Base-by-base conservation (phyloP, 1,284 basidiomycete species). In the Schizophyllum amplum region DNA sequence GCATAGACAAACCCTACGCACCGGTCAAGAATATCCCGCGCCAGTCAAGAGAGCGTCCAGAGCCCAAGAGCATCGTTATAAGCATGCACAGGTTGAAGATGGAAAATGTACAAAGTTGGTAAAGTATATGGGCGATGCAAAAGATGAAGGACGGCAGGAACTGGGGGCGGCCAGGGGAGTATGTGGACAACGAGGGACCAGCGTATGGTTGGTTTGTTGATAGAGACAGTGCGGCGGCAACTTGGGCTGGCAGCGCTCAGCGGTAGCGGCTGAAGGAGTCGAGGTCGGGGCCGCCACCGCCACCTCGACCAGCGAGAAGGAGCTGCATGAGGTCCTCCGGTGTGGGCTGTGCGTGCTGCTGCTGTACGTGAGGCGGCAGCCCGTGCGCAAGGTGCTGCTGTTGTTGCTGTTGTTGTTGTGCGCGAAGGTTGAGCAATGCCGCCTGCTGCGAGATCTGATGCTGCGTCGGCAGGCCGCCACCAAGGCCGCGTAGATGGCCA, bases 341-440 rank as follows among this genome's bases (percentile, higher is more conserved):
- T 17, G 33, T 13, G 13, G 33, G 33, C 33, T 57, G 56, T 13
- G 55, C 56, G 53, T 21, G 56, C n/a, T 57, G 59, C n/a, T n/a
- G n/a, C 25, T 55, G 61, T 20, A 51, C 70, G 59, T 81, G 81
- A 21, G 73, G 72, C 63, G 81, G 67, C 69, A 81, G 72, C 56
- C 86, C 85, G 11, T 80, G 80, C 53, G 76, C 80, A 9, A 81
- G 60, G 51, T 74, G 73, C 42, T 64, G 63, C 59, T 74, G 76
- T 58, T 75, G 75, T 57, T 74, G 76, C 60, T 75, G 74, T 55
- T 69, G 74, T 52, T 72, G 55, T 22, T 61, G 61, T 13, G 24
- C 48, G 24, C 71, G 69, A 55, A 70, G 53, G 23, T 56, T 47
- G 17, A 46, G 55, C n/a, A 51, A 49, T 3, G 55, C 55, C n/a